phyloP scores from a whole-genome alignment of 441 rosid species.

The Melastoma candidum region DNA sequence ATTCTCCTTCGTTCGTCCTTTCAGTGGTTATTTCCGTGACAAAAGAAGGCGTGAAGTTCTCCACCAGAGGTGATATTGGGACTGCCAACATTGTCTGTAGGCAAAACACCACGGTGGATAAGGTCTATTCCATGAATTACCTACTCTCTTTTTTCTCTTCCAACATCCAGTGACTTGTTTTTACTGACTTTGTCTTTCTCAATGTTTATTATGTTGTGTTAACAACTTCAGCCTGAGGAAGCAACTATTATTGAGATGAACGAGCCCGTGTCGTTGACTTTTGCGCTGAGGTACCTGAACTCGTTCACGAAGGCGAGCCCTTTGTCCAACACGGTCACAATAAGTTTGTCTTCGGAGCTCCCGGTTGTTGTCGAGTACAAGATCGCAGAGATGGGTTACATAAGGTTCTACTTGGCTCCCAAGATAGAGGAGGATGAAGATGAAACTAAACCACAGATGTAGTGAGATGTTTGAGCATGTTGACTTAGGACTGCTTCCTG shows the following conservation, averaged over 20 bases:
- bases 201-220: constrained; percentile 10
- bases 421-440: constrained; percentile 91
- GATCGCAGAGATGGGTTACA: constrained; percentile 93
- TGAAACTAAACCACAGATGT: constrained; percentile 34
- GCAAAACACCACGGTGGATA: constrained; percentile 89
- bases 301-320: constrained; percentile 94
- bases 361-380: constrained; percentile 97
- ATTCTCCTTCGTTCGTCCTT: constrained; percentile 10
- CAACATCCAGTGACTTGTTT: neutral
- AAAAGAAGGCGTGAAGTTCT: constrained; percentile 93
- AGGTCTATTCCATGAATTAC: constrained; percentile 28
- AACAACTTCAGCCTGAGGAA: constrained; percentile 72
- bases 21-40: constrained; percentile 85
- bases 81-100: constrained; percentile 81
- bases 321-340: constrained; percentile 60
- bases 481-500: too few relatives aligned
- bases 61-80: constrained; percentile 92
- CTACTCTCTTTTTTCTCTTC: neutral
- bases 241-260: constrained; percentile 76
- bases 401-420: constrained; percentile 86
- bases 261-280: constrained; percentile 86
- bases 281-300: constrained; percentile 92
- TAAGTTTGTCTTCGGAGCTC: constrained; percentile 82
- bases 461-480: too few relatives aligned
- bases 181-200: neutral